These are phyloP conservation scores for Nigrospora sphaerica DNA, from an alignment of 2,329 filamentous ascomycete genomes.

Conservation along the genomic window DNA sequence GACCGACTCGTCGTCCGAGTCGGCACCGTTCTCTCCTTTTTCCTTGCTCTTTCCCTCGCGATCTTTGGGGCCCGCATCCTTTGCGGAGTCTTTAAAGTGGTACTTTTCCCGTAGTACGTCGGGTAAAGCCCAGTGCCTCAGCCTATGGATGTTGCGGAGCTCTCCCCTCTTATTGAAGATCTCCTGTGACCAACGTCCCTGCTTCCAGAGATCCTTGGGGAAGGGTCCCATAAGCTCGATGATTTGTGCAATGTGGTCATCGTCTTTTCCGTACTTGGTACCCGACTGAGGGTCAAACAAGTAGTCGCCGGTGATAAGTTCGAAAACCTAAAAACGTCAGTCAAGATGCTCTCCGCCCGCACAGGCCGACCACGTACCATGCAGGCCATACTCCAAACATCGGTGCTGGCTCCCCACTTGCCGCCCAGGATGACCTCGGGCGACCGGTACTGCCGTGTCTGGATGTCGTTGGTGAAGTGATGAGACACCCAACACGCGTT, in stretches of 20 bases:
- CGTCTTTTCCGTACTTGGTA: conserved; percentile 98
- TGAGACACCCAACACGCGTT: conserved; percentile 99
- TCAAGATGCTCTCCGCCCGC: background rate
- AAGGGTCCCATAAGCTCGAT: conserved; percentile 94
- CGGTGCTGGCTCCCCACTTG: conserved; percentile 99
- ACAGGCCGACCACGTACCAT: conserved; percentile 60
- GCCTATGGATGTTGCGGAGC: conserved; percentile 90
- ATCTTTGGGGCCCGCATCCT: conserved; percentile 54
- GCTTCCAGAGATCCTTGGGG: conserved; percentile 83
- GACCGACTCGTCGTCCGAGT: conserved; percentile 17
- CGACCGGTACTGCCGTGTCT: conserved; percentile 93
- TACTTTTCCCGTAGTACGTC: conserved; percentile 96
- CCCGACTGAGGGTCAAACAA: conserved; percentile 97
- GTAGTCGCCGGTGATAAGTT: conserved; percentile 96
- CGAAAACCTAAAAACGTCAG: conserved; percentile 64
- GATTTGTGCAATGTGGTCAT: conserved; percentile 98
- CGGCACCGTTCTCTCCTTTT: conserved; percentile 21
- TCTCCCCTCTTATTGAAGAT: conserved; percentile 99
- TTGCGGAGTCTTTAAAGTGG: conserved; percentile 71
- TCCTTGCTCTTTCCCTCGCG: conserved; percentile 28
- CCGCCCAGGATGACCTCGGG: conserved; percentile 94
- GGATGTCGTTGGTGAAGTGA: conserved; percentile 99
- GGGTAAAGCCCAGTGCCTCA: conserved; percentile 90
- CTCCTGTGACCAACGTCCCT: conserved; percentile 95
- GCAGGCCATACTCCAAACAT: conserved; percentile 98